Evolutionary conservation across 225 moss, liverwort and hornwort species (phyloP), one percentile per base, ranked within the genome.

Genomic region (Pleurozium schreberi): DNA sequence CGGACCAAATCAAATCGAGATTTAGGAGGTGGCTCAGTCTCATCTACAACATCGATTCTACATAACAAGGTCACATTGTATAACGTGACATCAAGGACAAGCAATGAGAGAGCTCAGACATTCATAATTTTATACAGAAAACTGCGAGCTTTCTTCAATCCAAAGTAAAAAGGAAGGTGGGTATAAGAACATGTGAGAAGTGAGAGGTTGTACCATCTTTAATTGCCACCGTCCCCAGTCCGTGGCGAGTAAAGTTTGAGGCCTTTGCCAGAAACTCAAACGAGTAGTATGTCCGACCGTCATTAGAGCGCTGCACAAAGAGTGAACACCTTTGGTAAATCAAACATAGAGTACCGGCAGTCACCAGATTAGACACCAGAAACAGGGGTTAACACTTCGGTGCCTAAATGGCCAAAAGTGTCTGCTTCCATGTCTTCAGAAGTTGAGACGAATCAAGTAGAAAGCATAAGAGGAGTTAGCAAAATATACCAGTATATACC

Each of bases 191-290:
- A 70, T 17, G 43, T 55, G 16, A 86, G 59, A 36, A 40, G 61
- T 31, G 62, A 73, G 75, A 50, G 42, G 22, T 34, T 88, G 81
- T 90, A 94, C 97, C 97, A 88, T 96, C 93, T 84, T 93, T 93
- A 12, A 98, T 95, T 82, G 98, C 95, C 70, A 98, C 98, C 50
- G 98, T 88, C 34, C 97, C 97, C 73, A 98, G 94, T 61, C 96
- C 98, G 85, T 98, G 98, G 49, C 98, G 97, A 42, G 96, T 97
- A 84, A 96, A 98, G 90, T 96, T 97, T 82, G 92, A 82, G 53
- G 98, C 98, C 87, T 96, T 92, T 19, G 96, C 90, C 52, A 95
- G 88, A 92, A 98, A 98, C 87, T 98, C 97, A 75, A 98, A 98
- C 73, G 95, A 90, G 88, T 98, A 98, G 84, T 97, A 98, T 6